Percentiles rank a stretch among this genome's conserved stretches.
phyloP scores from a whole-genome alignment of 1,139 yeast genomes.

The Kodamaea alishanica region DNA sequence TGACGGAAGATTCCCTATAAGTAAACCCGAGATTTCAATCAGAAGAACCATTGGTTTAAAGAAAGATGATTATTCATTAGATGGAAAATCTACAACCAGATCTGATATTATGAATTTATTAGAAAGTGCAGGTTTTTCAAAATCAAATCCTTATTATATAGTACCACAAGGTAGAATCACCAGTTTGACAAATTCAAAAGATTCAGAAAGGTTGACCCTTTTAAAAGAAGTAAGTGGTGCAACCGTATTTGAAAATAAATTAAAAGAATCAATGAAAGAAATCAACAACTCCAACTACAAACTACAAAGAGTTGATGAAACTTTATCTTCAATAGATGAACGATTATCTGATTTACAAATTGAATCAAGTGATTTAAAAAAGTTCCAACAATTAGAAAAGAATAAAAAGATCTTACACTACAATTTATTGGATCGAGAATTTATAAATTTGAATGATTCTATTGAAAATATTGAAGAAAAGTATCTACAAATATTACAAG shows the following conservation, averaged over 20 bases:
- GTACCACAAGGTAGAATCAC: constrained; percentile 96
- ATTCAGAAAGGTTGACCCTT: constrained; percentile 69
- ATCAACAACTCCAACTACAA: constrained; percentile 72
- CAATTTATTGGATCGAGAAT: constrained; percentile 73
- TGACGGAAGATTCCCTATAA: constrained; percentile 71
- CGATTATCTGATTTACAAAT: constrained; percentile 74
- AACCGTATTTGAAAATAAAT: constrained; percentile 77
- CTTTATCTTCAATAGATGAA: constrained; percentile 64
- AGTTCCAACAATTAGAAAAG: constrained; percentile 65
- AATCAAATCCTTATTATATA: constrained; percentile 89
- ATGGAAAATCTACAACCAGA: constrained; percentile 73
- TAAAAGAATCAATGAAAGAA: constrained; percentile 75
- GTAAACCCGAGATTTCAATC: constrained; percentile 64
- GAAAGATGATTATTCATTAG: constrained; percentile 84
- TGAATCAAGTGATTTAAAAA: constrained; percentile 73
- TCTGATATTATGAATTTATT: constrained; percentile 78
- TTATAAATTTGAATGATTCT: constrained; percentile 55
- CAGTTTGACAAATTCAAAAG: constrained; percentile 83
- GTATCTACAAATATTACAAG: constrained; percentile 49
- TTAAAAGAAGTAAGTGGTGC: constrained; percentile 96
- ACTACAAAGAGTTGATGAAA: constrained; percentile 70
- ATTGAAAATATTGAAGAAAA: constrained; percentile 61
- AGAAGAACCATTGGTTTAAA: constrained; percentile 89
- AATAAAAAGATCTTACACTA: constrained; percentile 71
- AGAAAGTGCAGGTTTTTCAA: constrained; percentile 90